A percentile compares a stretch with the other conserved stretches of the same genome.
phyloP scores from a whole-genome alignment of 257 asterid species.

The Solanum dulcamara region DNA sequence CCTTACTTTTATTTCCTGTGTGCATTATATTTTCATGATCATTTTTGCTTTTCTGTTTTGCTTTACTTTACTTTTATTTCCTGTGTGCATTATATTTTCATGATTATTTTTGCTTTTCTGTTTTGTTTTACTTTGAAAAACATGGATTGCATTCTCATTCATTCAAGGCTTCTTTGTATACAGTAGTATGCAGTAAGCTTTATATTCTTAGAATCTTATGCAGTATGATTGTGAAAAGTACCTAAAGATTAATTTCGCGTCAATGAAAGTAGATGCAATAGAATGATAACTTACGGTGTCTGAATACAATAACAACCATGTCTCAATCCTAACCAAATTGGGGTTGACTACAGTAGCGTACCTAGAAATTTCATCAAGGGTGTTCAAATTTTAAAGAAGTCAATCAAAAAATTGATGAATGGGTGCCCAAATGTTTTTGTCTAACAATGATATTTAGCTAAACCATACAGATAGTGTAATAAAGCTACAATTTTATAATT shows the following conservation, averaged over 20 bases:
- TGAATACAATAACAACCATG: neutral
- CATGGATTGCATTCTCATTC: neutral
- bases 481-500: neutral
- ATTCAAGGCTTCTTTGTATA: neutral
- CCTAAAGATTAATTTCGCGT: neutral
- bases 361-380: neutral
- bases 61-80: neutral
- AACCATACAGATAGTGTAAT: neutral
- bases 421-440: neutral
- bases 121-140: neutral
- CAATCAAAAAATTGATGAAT: neutral
- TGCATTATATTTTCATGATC: neutral
- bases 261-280: neutral
- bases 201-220: neutral
- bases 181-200: neutral
- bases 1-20: neutral
- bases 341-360: neutral
- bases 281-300: neutral
- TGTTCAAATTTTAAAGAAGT: neutral
- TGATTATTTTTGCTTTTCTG: neutral
- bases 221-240: neutral
- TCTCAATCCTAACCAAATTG: neutral
- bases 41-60: neutral
- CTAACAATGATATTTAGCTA: neutral
- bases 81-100: neutral